phyloP scores from a whole-genome alignment of 2,329 filamentous ascomycete genomes.

The Metarhizium robertsii region DNA sequence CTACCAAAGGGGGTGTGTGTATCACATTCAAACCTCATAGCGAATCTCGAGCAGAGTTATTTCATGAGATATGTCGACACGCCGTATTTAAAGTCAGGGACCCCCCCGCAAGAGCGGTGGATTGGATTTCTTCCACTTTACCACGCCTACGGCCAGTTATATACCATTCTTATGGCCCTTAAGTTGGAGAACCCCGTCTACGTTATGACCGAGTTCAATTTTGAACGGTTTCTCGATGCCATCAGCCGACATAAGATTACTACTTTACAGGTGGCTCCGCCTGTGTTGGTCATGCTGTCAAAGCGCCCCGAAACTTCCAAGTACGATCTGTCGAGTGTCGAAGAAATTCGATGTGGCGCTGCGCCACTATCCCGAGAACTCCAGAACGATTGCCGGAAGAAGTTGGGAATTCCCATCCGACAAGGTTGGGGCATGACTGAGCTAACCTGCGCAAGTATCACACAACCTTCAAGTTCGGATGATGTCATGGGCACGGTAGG shows the following conservation, averaged over 20 bases:
- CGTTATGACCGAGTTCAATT: conserved; percentile 47
- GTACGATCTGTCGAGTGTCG: conserved; percentile 43
- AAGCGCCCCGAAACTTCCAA: conserved; percentile 43
- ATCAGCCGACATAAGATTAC: conserved; percentile 45
- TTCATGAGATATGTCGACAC: conserved; percentile 32
- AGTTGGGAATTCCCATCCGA: conserved; percentile 28
- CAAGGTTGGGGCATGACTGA: conserved; percentile 58
- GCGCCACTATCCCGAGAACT: too few relatives aligned
- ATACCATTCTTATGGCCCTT: conserved; percentile 37
- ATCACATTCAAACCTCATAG: conserved; percentile 38
- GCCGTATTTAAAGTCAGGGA: conserved; percentile 20
- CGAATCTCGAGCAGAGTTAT: conserved; percentile 25
- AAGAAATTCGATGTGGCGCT: conserved; percentile 39
- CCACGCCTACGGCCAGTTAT: conserved; percentile 32
- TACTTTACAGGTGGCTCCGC: conserved; percentile 44
- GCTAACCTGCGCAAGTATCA: conserved; percentile 30
- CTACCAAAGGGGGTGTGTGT: conserved; percentile 42
- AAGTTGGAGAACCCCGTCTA: conserved; percentile 38
- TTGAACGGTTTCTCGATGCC: conserved; percentile 39
- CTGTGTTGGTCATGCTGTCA: conserved; percentile 48
- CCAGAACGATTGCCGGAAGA: conserved; percentile 35
- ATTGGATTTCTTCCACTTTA: conserved; percentile 22
- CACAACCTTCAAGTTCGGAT: conserved; percentile 26
- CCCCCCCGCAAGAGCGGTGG: conserved; percentile 36
- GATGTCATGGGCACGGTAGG: conserved; percentile 38